Evolutionary conservation across 306 rosid genomes (phyloP).

Genomic region (Prunus kanzakura): DNA sequence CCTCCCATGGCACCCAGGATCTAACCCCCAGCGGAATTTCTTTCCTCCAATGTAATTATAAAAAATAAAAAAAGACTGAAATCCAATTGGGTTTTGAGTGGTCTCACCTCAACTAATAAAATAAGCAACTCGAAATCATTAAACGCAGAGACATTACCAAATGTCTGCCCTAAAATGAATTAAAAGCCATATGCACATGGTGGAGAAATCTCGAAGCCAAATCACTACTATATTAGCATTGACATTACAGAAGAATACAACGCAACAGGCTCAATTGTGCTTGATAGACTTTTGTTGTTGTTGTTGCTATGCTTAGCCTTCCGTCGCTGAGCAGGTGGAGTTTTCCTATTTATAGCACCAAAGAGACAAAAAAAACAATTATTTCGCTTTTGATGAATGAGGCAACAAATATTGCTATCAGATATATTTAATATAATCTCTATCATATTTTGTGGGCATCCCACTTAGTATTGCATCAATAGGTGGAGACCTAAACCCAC

Average conservation of each 20-base stretch:
- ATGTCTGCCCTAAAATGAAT: not conserved
- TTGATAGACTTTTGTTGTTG: not conserved
- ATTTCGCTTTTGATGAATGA: conserved; percentile 18
- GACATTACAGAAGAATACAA: no score
- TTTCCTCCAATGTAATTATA: no score
- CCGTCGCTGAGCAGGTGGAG: conserved; percentile 13
- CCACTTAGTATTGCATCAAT: conserved; percentile 43
- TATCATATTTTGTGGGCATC: conserved; percentile 26
- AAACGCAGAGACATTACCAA: conserved; percentile 10
- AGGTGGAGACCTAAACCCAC: conserved; percentile 44
- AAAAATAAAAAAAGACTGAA: not conserved
- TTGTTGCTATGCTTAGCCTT: not conserved
- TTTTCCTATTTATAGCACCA: conserved; percentile 34
- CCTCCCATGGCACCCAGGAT: no score
- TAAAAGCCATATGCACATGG: no score
- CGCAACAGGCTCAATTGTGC: no score
- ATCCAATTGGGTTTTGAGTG: not conserved
- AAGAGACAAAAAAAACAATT: conserved; percentile 15
- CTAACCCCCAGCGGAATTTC: no score
- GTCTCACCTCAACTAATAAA: not conserved
- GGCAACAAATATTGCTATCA: conserved; percentile 18
- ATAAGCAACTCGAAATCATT: not conserved
- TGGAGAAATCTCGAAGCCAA: not conserved
- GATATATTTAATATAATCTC: conserved; percentile 17
- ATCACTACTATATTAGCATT: not conserved